These are phyloP conservation scores for Colletotrichum higginsianum DNA, from an alignment of 2,329 filamentous ascomycete species.

Conservation along the genomic window DNA sequence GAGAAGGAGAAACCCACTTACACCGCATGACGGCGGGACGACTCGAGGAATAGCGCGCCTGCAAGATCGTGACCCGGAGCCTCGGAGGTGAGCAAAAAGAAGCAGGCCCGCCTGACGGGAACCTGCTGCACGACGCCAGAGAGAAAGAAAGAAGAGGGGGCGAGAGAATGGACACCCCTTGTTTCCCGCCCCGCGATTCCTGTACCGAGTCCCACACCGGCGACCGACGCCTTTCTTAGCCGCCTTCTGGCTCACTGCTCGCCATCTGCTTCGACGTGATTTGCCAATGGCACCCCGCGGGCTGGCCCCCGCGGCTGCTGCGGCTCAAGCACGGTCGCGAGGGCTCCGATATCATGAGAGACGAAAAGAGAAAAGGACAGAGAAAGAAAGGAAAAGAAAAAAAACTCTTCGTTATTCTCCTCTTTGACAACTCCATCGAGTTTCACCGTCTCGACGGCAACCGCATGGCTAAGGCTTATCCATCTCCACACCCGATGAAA, in stretches of 20 bases:
- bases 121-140: slow-evolving; percentile 33
- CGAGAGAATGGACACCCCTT: slow-evolving; percentile 13
- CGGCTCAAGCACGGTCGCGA: slow-evolving; percentile 30
- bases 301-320: slow-evolving; percentile 25
- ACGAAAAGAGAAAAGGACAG: no score
- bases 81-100: slow-evolving; percentile 35
- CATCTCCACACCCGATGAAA: not conserved
- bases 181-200: slow-evolving; percentile 38
- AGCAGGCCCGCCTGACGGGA: not conserved
- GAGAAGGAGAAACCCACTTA: not conserved
- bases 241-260: slow-evolving; percentile 17
- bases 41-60: slow-evolving; percentile 31
- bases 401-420: slow-evolving; percentile 28
- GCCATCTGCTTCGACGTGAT: slow-evolving; percentile 34
- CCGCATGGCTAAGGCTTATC: slow-evolving; percentile 9
- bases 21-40: slow-evolving; percentile 18
- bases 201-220: slow-evolving; percentile 32
- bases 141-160: not conserved
- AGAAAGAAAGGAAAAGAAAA: no score
- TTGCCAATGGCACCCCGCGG: slow-evolving; percentile 33
- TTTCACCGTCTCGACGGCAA: slow-evolving; percentile 36
- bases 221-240: slow-evolving; percentile 24
- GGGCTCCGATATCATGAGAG: slow-evolving; percentile 29
- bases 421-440: slow-evolving; percentile 13
- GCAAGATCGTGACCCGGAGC: slow-evolving; percentile 25